These are phyloP conservation scores for Exutisphaerella laricina DNA, from an alignment of 2,329 filamentous ascomycete genomes.

Conservation along the genomic window DNA sequence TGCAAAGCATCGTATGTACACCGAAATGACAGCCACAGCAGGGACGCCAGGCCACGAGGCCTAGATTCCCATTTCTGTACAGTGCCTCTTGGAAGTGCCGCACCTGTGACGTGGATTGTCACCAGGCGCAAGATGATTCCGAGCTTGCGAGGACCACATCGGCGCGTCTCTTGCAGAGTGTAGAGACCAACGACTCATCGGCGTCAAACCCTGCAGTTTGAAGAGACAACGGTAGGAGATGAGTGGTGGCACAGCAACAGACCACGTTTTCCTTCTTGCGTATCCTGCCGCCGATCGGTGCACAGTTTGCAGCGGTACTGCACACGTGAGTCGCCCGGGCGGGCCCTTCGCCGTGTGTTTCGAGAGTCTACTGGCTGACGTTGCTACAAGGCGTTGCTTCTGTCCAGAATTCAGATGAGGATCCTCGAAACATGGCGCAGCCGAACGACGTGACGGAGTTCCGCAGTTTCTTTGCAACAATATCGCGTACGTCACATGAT, in stretches of 20 bases:
- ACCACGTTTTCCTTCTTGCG: conserved; percentile 7
- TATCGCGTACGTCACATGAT: conserved; percentile 14
- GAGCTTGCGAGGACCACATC: neutral
- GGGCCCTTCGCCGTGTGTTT: conserved; percentile 9
- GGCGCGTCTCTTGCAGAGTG: conserved; percentile 11
- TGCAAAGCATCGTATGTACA: conserved; percentile 21
- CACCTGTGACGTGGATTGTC: conserved; percentile 17
- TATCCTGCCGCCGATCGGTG: too few species aligned
- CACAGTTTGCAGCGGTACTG: neutral
- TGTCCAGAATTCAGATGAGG: conserved; percentile 10
- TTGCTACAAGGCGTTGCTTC: conserved; percentile 3
- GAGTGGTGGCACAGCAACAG: conserved; percentile 18
- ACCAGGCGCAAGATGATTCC: neutral
- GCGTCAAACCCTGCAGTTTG: conserved; percentile 10
- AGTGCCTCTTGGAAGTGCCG: conserved; percentile 5
- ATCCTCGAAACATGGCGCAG: conserved; percentile 11
- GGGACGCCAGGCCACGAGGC: conserved; percentile 19
- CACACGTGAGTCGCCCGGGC: conserved; percentile 5
- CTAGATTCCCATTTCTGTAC: conserved; percentile 14
- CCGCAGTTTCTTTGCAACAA: conserved; percentile 10
- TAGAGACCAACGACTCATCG: too few species aligned
- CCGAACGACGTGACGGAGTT: conserved; percentile 1
- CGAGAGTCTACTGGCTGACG: conserved; percentile 6
- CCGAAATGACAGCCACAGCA: conserved; percentile 8
- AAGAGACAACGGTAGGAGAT: conserved; percentile 7